Conservation (phyloP, 148 eudicot species). For the Fagopyrum esculentum region DNA sequence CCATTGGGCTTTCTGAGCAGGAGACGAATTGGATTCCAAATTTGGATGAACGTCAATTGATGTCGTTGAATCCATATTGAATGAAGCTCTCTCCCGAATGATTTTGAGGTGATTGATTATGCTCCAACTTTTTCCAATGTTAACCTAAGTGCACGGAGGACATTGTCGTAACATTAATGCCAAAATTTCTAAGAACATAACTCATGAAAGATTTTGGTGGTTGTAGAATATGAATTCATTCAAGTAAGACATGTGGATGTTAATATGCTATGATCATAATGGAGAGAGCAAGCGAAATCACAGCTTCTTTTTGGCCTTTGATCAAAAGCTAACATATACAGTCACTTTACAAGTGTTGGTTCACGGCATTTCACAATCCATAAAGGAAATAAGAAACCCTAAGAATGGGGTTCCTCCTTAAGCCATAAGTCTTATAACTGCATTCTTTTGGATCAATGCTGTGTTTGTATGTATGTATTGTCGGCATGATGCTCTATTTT, state of each 20-base stretch:
- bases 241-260: neutral
- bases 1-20: neutral
- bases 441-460: neutral
- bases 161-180: neutral
- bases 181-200: neutral
- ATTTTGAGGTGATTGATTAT: too few species aligned
- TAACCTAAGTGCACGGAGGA: neutral
- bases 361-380: conserved; percentile 11
- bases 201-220: neutral
- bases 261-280: neutral
- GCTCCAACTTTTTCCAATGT: neutral
- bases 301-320: neutral
- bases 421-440: conserved; percentile 10
- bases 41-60: neutral
- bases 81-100: neutral
- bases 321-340: neutral
- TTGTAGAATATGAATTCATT: conserved; percentile 1
- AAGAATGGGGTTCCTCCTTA: neutral
- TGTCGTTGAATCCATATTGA: neutral
- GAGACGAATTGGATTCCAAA: neutral
- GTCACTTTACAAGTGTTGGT: conserved; percentile 6
- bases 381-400: neutral
- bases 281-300: neutral
- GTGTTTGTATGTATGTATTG: neutral
- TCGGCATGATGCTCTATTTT: conserved; percentile 1